Evolutionary conservation across 106 monocot species (phyloP).

Genomic region (Dendrobium officinale): DNA sequence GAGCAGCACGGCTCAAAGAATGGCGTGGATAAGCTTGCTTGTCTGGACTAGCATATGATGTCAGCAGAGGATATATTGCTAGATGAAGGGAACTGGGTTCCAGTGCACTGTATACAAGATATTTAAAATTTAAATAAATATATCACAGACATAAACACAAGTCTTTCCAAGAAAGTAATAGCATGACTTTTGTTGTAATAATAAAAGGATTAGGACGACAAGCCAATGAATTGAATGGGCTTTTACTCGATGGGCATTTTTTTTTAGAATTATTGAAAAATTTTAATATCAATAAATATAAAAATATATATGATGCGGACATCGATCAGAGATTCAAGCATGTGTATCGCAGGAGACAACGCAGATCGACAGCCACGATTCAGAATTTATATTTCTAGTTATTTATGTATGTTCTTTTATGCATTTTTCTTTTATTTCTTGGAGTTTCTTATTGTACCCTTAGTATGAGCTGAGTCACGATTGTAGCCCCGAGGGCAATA

Average conservation of each 20-base stretch:
- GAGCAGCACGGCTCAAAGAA: conserved; percentile 81
- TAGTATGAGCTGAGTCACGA: too few relatives aligned
- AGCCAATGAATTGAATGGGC: not conserved
- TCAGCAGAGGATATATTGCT: conserved; percentile 77
- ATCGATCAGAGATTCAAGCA: too few relatives aligned
- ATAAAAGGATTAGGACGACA: not conserved
- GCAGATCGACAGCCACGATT: too few relatives aligned
- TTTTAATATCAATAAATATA: too few relatives aligned
- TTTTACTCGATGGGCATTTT: not conserved
- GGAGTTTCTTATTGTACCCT: too few relatives aligned
- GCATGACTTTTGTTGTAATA: not conserved
- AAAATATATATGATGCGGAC: too few relatives aligned
- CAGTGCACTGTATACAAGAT: conserved; percentile 59
- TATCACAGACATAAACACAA: not conserved
- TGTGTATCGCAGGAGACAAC: too few relatives aligned
- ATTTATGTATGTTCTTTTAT: too few relatives aligned
- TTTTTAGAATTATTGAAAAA: too few relatives aligned
- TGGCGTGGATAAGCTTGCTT: conserved; percentile 87
- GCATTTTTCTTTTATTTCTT: too few relatives aligned
- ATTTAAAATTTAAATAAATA: not conserved
- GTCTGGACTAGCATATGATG: conserved; percentile 79
- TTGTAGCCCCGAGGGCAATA: too few relatives aligned
- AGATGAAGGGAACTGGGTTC: conserved; percentile 67
- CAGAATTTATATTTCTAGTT: too few relatives aligned
- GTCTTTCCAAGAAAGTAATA: not conserved